phyloP scores from a whole-genome alignment of 805 yeast species.

The Clavispora santaluciae region DNA sequence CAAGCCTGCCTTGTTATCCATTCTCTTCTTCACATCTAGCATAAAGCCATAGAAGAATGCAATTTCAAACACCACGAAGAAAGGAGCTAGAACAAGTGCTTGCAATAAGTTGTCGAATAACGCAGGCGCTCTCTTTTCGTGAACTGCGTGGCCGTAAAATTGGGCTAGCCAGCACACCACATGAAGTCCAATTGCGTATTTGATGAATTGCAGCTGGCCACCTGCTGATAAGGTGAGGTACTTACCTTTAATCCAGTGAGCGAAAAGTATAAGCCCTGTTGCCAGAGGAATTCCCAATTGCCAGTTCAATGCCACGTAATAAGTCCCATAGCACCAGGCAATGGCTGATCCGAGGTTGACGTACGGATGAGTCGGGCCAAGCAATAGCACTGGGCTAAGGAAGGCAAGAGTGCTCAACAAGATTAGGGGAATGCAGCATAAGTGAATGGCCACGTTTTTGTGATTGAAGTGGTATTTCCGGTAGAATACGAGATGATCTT shows the following conservation, averaged over 20 bases:
- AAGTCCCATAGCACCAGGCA: slow-evolving; percentile 47
- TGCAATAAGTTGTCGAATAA: slow-evolving; percentile 75
- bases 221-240: slow-evolving; percentile 15
- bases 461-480: slow-evolving; percentile 32
- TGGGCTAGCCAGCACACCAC: slow-evolving; percentile 71
- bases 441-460: slow-evolving; percentile 70
- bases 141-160: slow-evolving; percentile 81
- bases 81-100: slow-evolving; percentile 88
- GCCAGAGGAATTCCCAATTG: slow-evolving; percentile 31
- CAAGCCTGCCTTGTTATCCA: slow-evolving; percentile 44
- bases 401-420: slow-evolving; percentile 44
- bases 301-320: slow-evolving; percentile 56
- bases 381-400: slow-evolving; percentile 16
- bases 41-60: slow-evolving; percentile 65
- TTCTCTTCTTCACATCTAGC: slow-evolving; percentile 43
- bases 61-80: slow-evolving; percentile 76
- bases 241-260: slow-evolving; percentile 17
- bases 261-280: slow-evolving; percentile 19
- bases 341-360: slow-evolving; percentile 45
- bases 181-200: slow-evolving; percentile 40
- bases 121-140: slow-evolving; percentile 84
- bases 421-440: slow-evolving; percentile 76
- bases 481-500: slow-evolving; percentile 36
- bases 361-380: slow-evolving; percentile 18
- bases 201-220: slow-evolving; percentile 18